Base-by-base conservation (phyloP, 345 rosid genomes). In the Syzygium grande region DNA sequence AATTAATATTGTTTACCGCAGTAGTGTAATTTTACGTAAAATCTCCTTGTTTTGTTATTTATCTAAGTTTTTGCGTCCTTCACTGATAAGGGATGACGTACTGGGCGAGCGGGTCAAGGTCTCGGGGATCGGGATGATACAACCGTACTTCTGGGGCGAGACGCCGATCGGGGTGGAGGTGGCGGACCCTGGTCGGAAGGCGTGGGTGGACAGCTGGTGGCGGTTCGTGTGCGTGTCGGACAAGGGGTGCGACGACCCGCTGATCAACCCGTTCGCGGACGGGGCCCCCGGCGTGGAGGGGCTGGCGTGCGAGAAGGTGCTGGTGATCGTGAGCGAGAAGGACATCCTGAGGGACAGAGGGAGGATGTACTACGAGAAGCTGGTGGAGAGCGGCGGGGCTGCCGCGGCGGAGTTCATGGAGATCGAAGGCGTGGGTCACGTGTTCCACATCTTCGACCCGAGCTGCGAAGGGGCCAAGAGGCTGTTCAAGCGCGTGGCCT, bases 121-220 rank as follows among this genome's bases (percentile, higher is more conserved):
- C 88, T 85, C 77, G 38, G 98, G 98, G 52, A 90, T 97, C 21
- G 93, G 88, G n/a, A 91, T 97, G 98, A 89, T 97, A 87, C 90
- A 92, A 30, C 98, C 98, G 6, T 95, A 95, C 56, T 95, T 96
- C 85, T 94, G 96, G 96, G 96, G 96, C 34, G 77, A 87, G 21
- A 84, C 92, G 73, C 98, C 96, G 21, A 93, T 94, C 1, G 95
- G 98, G 29, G 89, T 84, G 10, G 99, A 97, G 92, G 49, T 84
- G 7, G 84, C 41, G 0, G 94, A 97, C 68, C 58, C 2, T 25
- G 63, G 80, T 0, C 92, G 95, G 89, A 96, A 92, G 87, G 84
- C 92, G 68, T 90, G 93, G 95, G 99, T 97, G 41, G 98, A 97
- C 38, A 87, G 89, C 41, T 97, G 98, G 98, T 97, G 99, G 98